These are phyloP conservation scores for Salix exigua DNA, from an alignment of 345 rosid genomes.

Conservation along the genomic window DNA sequence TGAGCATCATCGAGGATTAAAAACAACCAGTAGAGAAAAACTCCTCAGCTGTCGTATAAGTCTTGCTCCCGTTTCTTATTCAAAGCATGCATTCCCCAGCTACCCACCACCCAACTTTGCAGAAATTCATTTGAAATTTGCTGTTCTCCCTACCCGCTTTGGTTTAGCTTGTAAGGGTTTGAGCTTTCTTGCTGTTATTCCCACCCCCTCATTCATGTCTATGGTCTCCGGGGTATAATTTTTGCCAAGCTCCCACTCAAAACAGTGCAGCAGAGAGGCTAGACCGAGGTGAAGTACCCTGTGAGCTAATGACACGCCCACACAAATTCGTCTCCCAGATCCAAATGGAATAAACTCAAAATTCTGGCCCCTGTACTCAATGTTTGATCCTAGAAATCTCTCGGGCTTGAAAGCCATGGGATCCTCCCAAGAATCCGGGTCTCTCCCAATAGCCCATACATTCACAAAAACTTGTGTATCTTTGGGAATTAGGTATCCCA, in stretches of 20 bases:
- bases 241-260: slow-evolving; percentile 9
- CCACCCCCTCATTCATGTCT: slow-evolving; percentile 5
- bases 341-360: slow-evolving; percentile 19
- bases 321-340: slow-evolving; percentile 16
- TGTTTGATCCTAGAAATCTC: slow-evolving; percentile 12
- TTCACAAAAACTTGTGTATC: slow-evolving; percentile 16
- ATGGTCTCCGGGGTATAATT: neutral
- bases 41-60: neutral
- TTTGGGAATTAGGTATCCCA: slow-evolving; percentile 9
- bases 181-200: slow-evolving; percentile 9
- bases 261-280: slow-evolving; percentile 19
- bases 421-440: slow-evolving; percentile 17
- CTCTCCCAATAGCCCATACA: slow-evolving; percentile 21
- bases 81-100: neutral
- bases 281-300: slow-evolving; percentile 9
- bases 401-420: slow-evolving; percentile 17
- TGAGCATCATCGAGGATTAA: neutral
- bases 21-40: neutral
- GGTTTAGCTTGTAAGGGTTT: slow-evolving; percentile 10
- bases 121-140: neutral
- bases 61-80: neutral
- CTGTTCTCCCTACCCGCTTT: neutral
- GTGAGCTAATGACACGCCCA: slow-evolving; percentile 10
- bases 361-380: slow-evolving; percentile 16
- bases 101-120: neutral